Evolutionary conservation across 169 alveolate genomes (phyloP).

Genomic region (Babesia gibsoni): DNA sequence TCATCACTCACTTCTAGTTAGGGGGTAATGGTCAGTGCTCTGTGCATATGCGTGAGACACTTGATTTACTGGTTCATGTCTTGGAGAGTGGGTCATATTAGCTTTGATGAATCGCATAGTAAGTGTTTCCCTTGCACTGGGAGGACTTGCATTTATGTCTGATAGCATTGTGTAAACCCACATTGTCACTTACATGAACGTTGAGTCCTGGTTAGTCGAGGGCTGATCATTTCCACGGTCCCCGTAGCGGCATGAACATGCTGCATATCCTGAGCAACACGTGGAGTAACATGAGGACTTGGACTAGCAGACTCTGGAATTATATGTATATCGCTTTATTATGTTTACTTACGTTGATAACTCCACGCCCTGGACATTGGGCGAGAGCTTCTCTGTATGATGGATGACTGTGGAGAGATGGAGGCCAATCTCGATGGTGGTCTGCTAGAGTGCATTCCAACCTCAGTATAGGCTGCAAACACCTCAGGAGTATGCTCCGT

Average conservation of each 20-base stretch:
- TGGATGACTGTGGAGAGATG: background rate
- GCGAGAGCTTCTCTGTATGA: background rate
- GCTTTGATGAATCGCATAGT: conserved; percentile 36
- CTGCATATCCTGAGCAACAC: background rate
- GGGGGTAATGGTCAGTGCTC: background rate
- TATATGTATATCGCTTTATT: background rate
- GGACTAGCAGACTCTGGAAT: background rate
- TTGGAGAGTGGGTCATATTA: conserved; percentile 9
- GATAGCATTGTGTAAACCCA: background rate
- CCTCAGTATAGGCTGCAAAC: background rate
- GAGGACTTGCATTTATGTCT: conserved; percentile 38
- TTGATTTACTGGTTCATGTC: background rate
- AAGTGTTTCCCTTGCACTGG: conserved; percentile 29
- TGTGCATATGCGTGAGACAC: background rate
- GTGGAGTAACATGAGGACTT: background rate
- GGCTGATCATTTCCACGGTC: background rate
- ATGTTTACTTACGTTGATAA: background rate
- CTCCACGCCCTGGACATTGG: background rate
- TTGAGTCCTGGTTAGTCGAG: conserved; percentile 20
- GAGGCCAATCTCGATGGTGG: background rate
- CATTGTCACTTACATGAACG: conserved; percentile 1
- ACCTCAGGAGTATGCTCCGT: background rate
- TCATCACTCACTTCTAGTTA: conserved; percentile 6
- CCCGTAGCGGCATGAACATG: background rate
- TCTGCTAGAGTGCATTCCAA: background rate